Conservation (phyloP, 2,329 filamentous ascomycete genomes). For the Penicillium sp. region DNA sequence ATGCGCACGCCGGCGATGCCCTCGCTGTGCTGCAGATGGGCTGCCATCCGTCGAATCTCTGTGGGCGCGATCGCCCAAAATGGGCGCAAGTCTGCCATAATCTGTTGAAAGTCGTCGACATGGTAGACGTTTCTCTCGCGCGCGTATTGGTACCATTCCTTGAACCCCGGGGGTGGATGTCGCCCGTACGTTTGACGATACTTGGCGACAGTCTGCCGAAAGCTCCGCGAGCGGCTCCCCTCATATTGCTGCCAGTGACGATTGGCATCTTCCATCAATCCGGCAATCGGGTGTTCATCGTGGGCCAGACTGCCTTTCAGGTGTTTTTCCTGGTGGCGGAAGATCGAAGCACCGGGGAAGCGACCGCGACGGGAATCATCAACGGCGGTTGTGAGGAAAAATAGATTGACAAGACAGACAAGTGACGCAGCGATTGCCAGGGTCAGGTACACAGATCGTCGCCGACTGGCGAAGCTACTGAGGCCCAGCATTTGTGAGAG, state of each 20-base stretch:
- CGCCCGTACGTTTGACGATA: slow-evolving; percentile 35
- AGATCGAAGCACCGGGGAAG: slow-evolving; percentile 3
- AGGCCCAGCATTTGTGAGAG: slow-evolving; percentile 8
- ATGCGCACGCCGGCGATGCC: slow-evolving; percentile 31
- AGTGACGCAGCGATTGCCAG: slow-evolving; percentile 6
- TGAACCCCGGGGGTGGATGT: slow-evolving; percentile 38
- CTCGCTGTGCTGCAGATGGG: slow-evolving; percentile 26
- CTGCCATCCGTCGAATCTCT: slow-evolving; percentile 28
- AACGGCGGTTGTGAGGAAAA: slow-evolving; percentile 7
- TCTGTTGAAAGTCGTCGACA: slow-evolving; percentile 36
- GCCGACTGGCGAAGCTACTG: slow-evolving; percentile 8
- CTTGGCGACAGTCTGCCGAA: slow-evolving; percentile 34
- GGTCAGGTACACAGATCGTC: slow-evolving; percentile 11
- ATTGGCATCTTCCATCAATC: slow-evolving; percentile 33
- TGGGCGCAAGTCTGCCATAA: slow-evolving; percentile 34
- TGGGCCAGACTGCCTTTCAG: slow-evolving; percentile 7
- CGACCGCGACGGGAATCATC: slow-evolving; percentile 8
- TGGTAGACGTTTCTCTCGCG: slow-evolving; percentile 32
- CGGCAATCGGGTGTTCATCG: slow-evolving; percentile 27
- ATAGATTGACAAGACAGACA: slow-evolving; percentile 12
- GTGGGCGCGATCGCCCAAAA: slow-evolving; percentile 34
- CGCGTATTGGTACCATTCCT: slow-evolving; percentile 37
- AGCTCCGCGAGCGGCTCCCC: slow-evolving; percentile 28
- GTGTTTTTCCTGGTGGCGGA: slow-evolving; percentile 1
- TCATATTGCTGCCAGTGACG: slow-evolving; percentile 29